Conservation (phyloP, 805 yeast genomes). For the Komagataella kurtzmanii region DNA sequence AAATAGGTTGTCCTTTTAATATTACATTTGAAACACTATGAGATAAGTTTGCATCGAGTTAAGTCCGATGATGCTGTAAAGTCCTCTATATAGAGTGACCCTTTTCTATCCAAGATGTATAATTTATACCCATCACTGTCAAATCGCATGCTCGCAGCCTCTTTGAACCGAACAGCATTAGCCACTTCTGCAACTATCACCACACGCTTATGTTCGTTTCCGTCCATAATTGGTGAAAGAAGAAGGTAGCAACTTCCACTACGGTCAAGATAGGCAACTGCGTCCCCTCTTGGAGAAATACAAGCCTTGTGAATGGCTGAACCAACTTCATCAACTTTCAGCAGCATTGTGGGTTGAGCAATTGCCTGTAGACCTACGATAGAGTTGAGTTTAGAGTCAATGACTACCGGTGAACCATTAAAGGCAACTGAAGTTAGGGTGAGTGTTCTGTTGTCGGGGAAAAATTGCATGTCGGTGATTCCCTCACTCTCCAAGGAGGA, state of each 20-base stretch:
- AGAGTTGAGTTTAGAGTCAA: slow-evolving; percentile 47
- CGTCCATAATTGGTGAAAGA: slow-evolving; percentile 43
- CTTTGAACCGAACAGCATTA: slow-evolving; percentile 55
- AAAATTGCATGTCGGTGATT: slow-evolving; percentile 66
- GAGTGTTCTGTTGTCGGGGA: slow-evolving; percentile 50
- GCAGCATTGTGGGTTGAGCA: slow-evolving; percentile 46
- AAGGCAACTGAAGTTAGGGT: slow-evolving; percentile 43
- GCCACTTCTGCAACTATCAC: slow-evolving; percentile 69
- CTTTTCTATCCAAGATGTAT: slow-evolving; percentile 70
- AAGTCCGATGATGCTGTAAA: slow-evolving; percentile 41
- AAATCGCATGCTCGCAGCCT: slow-evolving; percentile 69
- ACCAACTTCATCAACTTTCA: slow-evolving; percentile 71
- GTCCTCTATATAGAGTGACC: slow-evolving; percentile 66
- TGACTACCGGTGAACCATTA: slow-evolving; percentile 51
- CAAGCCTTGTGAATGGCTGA: slow-evolving; percentile 60
- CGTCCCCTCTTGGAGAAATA: slow-evolving; percentile 77
- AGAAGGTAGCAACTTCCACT: slow-evolving; percentile 65
- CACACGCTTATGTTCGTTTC: slow-evolving; percentile 41
- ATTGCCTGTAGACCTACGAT: slow-evolving; percentile 22
- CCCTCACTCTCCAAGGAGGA: slow-evolving; percentile 76
- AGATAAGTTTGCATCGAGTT: not conserved
- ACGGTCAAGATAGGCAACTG: slow-evolving; percentile 68
- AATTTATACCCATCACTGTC: slow-evolving; percentile 74
- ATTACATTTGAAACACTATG: not conserved
- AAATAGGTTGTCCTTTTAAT: not conserved